Conservation (phyloP, 1,139 yeast species). For the Saccharomycopsis hybrid region DNA sequence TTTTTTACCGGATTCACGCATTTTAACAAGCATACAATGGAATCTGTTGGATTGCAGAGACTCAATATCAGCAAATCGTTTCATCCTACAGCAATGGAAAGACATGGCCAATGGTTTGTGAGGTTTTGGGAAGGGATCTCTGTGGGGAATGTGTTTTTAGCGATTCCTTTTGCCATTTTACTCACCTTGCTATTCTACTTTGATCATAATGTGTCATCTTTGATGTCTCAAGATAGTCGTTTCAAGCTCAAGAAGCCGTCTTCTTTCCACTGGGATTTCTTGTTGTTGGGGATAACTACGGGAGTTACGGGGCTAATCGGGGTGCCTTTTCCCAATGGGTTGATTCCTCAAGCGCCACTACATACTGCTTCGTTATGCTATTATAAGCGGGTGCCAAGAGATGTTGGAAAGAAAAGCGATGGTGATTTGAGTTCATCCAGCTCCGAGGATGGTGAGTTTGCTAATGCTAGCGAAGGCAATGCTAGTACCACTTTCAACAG, state of each 20-base stretch:
- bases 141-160: constrained; percentile 74
- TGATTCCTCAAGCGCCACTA: constrained; percentile 94
- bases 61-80: constrained; percentile 72
- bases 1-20: constrained; percentile 90
- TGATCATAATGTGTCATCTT: constrained; percentile 90
- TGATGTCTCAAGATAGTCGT: constrained; percentile 82
- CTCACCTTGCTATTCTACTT: constrained; percentile 81
- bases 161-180: constrained; percentile 85
- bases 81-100: constrained; percentile 54
- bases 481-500: neutral
- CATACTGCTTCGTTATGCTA: constrained; percentile 78
- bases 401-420: neutral
- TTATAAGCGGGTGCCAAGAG: constrained; percentile 27
- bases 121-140: constrained; percentile 68
- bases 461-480: neutral
- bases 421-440: too few species aligned
- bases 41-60: constrained; percentile 59
- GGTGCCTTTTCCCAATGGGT: constrained; percentile 91
- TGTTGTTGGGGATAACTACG: constrained; percentile 77
- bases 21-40: constrained; percentile 33
- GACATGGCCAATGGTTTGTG: constrained; percentile 62
- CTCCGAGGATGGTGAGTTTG: too few species aligned
- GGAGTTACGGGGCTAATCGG: constrained; percentile 85
- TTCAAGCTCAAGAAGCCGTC: constrained; percentile 82
- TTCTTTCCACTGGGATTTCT: constrained; percentile 89